phyloP scores from a whole-genome alignment of 192 early-diverging fungal genomes.

The Umbelopsis sp. region DNA sequence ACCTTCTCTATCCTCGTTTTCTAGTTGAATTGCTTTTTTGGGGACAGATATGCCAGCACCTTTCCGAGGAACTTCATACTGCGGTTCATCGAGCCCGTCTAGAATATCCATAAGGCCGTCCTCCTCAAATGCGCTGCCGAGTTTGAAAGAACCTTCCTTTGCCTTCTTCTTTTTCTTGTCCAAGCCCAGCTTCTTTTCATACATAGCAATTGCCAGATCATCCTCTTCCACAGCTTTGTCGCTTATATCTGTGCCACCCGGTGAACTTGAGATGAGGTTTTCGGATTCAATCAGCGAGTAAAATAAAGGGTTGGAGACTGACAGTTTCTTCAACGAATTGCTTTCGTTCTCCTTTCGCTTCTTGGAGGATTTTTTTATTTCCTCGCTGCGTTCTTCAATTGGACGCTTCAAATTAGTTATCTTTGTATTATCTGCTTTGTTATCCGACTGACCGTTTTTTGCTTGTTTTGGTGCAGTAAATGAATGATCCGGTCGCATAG shows the following conservation, averaged over 20 bases:
- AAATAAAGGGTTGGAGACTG: constrained; percentile 48
- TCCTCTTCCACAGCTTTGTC: constrained; percentile 44
- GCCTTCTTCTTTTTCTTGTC: constrained; percentile 42
- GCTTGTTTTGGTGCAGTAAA: background rate
- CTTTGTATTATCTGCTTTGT: background rate
- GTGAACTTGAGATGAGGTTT: constrained; percentile 32
- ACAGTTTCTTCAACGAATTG: constrained; percentile 42
- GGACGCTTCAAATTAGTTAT: background rate
- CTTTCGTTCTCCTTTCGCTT: constrained; percentile 20
- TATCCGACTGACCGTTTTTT: background rate
- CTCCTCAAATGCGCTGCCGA: constrained; percentile 52
- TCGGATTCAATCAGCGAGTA: constrained; percentile 48
- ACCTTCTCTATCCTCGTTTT: constrained; percentile 33
- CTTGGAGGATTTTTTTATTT: constrained; percentile 1
- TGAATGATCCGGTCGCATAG: constrained; percentile 17
- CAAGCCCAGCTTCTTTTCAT: constrained; percentile 53
- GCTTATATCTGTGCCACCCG: constrained; percentile 20
- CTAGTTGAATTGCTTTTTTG: constrained; percentile 23
- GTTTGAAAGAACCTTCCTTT: constrained; percentile 12
- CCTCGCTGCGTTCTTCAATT: background rate
- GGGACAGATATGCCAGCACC: background rate
- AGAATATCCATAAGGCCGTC: constrained; percentile 56
- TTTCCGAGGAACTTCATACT: background rate
- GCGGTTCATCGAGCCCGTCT: constrained; percentile 33
- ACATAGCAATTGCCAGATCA: constrained; percentile 53